These are phyloP conservation scores for Dichotomopilus funicola DNA, from an alignment of 2,329 filamentous ascomycete genomes.

Conservation along the genomic window DNA sequence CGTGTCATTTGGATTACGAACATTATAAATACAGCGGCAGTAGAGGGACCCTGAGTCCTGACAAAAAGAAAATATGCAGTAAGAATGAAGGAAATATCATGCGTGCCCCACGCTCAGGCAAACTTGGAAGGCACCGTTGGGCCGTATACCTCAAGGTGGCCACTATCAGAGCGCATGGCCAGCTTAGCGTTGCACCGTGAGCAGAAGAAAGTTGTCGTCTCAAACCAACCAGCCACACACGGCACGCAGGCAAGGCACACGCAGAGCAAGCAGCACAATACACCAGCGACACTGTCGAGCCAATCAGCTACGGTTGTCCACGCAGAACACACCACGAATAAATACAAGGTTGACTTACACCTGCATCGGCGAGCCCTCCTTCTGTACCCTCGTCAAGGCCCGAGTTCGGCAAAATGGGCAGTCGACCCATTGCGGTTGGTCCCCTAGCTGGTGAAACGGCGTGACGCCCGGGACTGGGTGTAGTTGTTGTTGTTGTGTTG, in stretches of 20 bases:
- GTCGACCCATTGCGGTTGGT: slow-evolving; percentile 26
- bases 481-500: too few relatives aligned
- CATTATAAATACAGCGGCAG: too few relatives aligned
- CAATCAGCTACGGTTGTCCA: background rate
- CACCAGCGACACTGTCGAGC: slow-evolving; percentile 23
- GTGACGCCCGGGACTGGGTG: slow-evolving; percentile 6
- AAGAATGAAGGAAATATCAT: too few relatives aligned
- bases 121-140: slow-evolving; percentile 12
- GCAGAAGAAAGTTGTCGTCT: slow-evolving; percentile 28
- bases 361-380: slow-evolving; percentile 26
- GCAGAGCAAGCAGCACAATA: slow-evolving; percentile 29
- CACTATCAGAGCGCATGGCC: slow-evolving; percentile 21
- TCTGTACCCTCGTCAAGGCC: slow-evolving; percentile 21
- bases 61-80: too few relatives aligned
- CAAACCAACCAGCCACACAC: slow-evolving; percentile 30
- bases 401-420: slow-evolving; percentile 28
- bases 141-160: background rate
- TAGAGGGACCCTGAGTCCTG: too few relatives aligned
- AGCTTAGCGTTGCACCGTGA: slow-evolving; percentile 27
- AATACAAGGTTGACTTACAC: slow-evolving; percentile 17
- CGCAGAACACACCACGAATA: background rate
- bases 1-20: too few relatives aligned
- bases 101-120: background rate
- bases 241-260: slow-evolving; percentile 29
- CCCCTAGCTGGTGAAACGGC: slow-evolving; percentile 25